These are phyloP conservation scores for Macadamia tetraphylla DNA, from an alignment of 164 flowering plant genomes.

Conservation along the genomic window DNA sequence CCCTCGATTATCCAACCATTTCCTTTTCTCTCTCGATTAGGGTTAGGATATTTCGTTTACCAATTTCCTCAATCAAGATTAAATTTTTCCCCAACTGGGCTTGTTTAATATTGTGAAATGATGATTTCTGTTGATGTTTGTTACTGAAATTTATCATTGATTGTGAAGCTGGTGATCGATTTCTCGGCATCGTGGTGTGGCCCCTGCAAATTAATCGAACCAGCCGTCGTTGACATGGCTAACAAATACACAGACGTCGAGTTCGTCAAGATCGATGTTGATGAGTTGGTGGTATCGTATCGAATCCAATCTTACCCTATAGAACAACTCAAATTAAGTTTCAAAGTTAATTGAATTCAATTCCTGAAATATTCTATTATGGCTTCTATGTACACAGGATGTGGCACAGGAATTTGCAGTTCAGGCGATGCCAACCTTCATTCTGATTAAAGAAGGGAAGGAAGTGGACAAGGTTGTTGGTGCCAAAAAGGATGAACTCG, in stretches of 20 bases:
- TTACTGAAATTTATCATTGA: too few relatives aligned
- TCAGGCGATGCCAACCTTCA: slow-evolving; percentile 81
- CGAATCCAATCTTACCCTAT: too few relatives aligned
- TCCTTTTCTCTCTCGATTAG: not conserved
- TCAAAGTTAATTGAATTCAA: too few relatives aligned
- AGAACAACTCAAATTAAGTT: too few relatives aligned
- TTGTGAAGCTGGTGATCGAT: slow-evolving; percentile 50
- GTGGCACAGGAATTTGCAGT: slow-evolving; percentile 59
- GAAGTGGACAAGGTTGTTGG: slow-evolving; percentile 70
- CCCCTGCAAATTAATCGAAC: slow-evolving; percentile 72
- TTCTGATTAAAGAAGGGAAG: slow-evolving; percentile 65
- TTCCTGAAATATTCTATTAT: too few relatives aligned
- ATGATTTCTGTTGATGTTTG: too few relatives aligned
- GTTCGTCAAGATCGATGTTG: slow-evolving; percentile 76
- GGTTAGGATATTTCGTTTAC: too few relatives aligned
- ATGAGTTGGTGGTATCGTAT: slow-evolving; percentile 50
- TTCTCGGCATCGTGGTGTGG: slow-evolving; percentile 88
- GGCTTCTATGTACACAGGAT: slow-evolving; percentile 23
- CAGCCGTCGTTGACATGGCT: slow-evolving; percentile 44
- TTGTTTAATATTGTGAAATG: not conserved
- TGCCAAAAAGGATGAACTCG: slow-evolving; percentile 66
- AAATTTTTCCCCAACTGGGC: not conserved
- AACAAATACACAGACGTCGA: slow-evolving; percentile 46
- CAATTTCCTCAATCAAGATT: too few relatives aligned
- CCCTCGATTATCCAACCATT: not conserved